Conservation (phyloP, 1,284 basidiomycete genomes). For the Trametes versicolor region DNA sequence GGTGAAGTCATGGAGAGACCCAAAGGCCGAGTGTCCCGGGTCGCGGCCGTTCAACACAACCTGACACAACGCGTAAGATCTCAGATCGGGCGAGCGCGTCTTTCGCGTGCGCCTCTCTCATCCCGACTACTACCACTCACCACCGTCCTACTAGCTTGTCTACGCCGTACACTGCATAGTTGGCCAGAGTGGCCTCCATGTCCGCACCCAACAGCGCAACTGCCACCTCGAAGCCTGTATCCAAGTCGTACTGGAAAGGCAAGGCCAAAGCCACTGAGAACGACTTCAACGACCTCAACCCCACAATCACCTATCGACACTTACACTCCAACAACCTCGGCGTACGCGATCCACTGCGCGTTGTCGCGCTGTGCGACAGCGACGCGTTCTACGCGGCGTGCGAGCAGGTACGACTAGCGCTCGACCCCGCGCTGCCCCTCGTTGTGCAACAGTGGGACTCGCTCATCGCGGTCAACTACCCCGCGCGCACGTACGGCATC, state of each 20-base stretch:
- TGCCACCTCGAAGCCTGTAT: slow-evolving; percentile 11
- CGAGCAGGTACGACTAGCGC: slow-evolving; percentile 84
- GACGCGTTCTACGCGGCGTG: slow-evolving; percentile 95
- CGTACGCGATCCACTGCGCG: slow-evolving; percentile 74
- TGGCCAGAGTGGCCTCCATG: not conserved
- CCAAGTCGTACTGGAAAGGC: slow-evolving; percentile 52
- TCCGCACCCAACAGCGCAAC: not conserved
- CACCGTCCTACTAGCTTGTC: too few relatives aligned
- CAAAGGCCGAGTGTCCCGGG: too few relatives aligned
- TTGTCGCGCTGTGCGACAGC: slow-evolving; percentile 92
- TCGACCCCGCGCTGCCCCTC: slow-evolving; percentile 81
- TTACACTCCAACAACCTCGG: slow-evolving; percentile 70
- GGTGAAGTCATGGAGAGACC: too few relatives aligned
- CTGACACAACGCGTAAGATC: too few relatives aligned
- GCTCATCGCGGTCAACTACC: slow-evolving; percentile 95
- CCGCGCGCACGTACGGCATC: slow-evolving; percentile 91
- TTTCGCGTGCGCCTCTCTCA: too few relatives aligned
- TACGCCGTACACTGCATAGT: too few relatives aligned
- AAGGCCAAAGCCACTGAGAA: slow-evolving; percentile 57
- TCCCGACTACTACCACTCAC: too few relatives aligned
- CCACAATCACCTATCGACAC: slow-evolving; percentile 78
- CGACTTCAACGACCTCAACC: slow-evolving; percentile 66
- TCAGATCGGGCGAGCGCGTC: too few relatives aligned
- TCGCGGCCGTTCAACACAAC: too few relatives aligned
- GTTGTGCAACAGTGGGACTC: slow-evolving; percentile 95